Base-by-base conservation (phyloP, 371 early-diverging fungal genomes). In the Apophysomyces trapeziformis region DNA sequence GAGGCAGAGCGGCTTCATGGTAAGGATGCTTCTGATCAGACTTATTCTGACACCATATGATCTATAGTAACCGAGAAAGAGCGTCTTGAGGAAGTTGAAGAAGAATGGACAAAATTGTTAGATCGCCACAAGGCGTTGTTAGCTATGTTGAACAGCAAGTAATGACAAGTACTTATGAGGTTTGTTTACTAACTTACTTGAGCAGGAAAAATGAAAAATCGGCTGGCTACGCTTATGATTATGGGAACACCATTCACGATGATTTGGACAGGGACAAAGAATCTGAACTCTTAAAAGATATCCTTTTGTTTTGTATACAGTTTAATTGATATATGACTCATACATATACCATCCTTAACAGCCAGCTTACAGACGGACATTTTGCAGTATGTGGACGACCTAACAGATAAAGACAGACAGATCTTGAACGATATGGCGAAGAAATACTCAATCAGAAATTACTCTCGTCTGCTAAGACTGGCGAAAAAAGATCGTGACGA, bases 1-100 rank as follows among this genome's bases (percentile, higher is more conserved):
- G 88, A 87, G 62, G 83, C 81, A 14, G 76, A 76, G n/a, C 77
- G 88, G 11, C 65, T 87, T 13, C 62, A 75, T 50, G 73, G 87
- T 85, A 82, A 46, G 12, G 4, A 11, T 7, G 5, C 9, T 7
- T 38, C 13, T 26, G 32, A 26, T 26, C 32, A 26, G 32, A 26
- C 32, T 26, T 3, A 26, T 26, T 2, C 2, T 26, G 32, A 26
- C 2, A 26, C 6, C 7, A 39, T 21, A 37, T 59, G 45, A 57
- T 21, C 4, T 63, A 5, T 59, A 84, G 85, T 82, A 0, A 60
- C 70, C 4, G 82, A 82, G 62, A 37, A 69, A 12, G 81, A 80
- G n/a, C 73, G 82, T 0, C 68, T 85, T n/a, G 71, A 58, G 7
- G 74, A 77, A 46, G 80, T 80, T 6, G 85, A 85, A 41, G 79